Evolutionary conservation across 179 eudicot species (phyloP).

Genomic region (Heliamphora pulchella): DNA sequence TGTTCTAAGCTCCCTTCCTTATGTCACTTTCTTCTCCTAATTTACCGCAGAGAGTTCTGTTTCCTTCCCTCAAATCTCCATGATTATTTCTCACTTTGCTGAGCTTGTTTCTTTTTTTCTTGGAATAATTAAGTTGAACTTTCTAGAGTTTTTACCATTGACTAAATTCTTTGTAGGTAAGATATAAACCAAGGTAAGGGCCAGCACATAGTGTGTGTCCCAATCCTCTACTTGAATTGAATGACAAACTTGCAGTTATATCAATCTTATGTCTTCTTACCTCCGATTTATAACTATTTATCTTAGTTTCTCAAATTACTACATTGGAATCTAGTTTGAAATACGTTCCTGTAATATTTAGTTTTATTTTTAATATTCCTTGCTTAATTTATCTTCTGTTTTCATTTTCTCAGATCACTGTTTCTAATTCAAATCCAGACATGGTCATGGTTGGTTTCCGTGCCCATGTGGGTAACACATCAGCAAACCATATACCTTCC

Average conservation of each 20-base stretch:
- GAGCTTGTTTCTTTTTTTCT: background rate
- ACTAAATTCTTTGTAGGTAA: constrained; percentile 2
- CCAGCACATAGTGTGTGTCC: background rate
- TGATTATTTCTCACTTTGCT: background rate
- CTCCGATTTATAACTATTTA: background rate
- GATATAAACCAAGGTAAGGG: background rate
- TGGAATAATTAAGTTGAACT: background rate
- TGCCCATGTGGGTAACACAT: constrained; percentile 87
- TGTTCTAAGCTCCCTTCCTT: background rate
- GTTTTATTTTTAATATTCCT: background rate
- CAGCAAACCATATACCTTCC: constrained; percentile 87
- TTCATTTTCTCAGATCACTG: constrained; percentile 50
- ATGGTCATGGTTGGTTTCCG: constrained; percentile 97
- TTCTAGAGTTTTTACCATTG: background rate
- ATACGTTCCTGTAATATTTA: background rate
- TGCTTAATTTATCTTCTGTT: constrained; percentile 13
- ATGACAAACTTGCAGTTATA: background rate
- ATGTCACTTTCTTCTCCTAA: background rate
- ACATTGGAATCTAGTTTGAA: background rate
- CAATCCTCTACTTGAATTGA: background rate
- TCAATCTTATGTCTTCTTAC: background rate
- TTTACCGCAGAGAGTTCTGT: background rate
- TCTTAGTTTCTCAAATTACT: constrained; percentile 6
- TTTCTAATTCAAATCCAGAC: constrained; percentile 90
- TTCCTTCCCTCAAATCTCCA: background rate